Evolutionary conservation across 73 alveolate genomes (phyloP).

Genomic region (Paramecium pentaurelia): DNA sequence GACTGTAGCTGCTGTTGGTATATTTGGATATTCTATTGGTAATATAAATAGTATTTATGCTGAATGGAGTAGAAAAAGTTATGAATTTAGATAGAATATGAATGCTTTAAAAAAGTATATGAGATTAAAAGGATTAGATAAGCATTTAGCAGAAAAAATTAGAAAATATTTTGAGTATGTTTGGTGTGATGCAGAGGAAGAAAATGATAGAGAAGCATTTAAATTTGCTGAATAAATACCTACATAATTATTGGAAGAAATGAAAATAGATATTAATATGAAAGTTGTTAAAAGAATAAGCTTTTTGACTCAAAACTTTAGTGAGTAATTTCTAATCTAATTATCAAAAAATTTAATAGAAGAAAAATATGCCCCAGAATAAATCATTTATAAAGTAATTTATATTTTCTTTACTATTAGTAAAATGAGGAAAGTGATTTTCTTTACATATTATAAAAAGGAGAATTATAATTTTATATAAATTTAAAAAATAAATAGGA

Average conservation of each 20-base stretch:
- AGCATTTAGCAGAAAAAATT: constrained; percentile 28
- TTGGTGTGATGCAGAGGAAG: constrained; percentile 38
- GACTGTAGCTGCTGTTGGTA: constrained; percentile 55
- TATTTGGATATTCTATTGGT: constrained; percentile 55
- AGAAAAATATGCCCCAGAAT: constrained; percentile 28
- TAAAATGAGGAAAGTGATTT: neutral
- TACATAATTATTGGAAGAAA: neutral
- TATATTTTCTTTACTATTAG: neutral
- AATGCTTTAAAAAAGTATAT: constrained; percentile 53
- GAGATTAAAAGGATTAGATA: constrained; percentile 29
- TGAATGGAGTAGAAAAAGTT: constrained; percentile 42
- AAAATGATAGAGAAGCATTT: constrained; percentile 26
- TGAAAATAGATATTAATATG: constrained; percentile 27
- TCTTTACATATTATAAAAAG: neutral
- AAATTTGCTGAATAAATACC: constrained; percentile 13
- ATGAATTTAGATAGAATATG: constrained; percentile 43
- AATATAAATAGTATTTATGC: constrained; percentile 45
- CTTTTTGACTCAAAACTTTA: constrained; percentile 24
- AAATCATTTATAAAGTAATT: neutral
- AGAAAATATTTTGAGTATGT: constrained; percentile 45
- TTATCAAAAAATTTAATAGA: neutral
- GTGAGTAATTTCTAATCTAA: neutral
- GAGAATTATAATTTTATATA: constrained; percentile 17
- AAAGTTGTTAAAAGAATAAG: neutral
- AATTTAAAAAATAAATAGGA: neutral